A percentile compares a stretch with the other conserved stretches of the same genome.
Conservation (phyloP, 2,329 filamentous ascomycete genomes). For the Aspergillus sp. region DNA sequence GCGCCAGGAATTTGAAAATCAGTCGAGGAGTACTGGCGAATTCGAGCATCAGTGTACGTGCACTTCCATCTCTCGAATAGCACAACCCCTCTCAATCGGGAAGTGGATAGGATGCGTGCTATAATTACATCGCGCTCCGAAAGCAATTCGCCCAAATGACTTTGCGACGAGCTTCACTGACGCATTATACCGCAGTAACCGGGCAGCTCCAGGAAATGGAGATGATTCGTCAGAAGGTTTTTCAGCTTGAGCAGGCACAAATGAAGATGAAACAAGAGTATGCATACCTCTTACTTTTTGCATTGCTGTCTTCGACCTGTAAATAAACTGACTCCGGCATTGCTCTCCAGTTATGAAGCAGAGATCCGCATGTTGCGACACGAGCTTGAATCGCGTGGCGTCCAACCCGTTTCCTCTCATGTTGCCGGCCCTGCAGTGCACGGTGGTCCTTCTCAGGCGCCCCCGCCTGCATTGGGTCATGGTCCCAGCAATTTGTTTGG, state of each 20-base stretch:
- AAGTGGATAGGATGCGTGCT: background rate
- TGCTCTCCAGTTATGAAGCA: constrained; percentile 75
- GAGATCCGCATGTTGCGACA: constrained; percentile 82
- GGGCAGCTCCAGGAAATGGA: constrained; percentile 94
- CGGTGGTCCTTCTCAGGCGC: constrained; percentile 77
- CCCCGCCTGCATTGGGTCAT: constrained; percentile 81
- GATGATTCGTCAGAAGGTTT: constrained; percentile 89
- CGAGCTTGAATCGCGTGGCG: constrained; percentile 75
- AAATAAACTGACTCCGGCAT: background rate
- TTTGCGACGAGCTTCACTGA: constrained; percentile 8
- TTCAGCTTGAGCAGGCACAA: constrained; percentile 86
- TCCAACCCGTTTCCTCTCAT: constrained; percentile 64
- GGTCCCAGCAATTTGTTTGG: constrained; percentile 89
- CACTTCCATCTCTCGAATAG: background rate
- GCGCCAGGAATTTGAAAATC: constrained; percentile 84
- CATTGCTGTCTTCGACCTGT: background rate
- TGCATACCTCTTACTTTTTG: constrained; percentile 32
- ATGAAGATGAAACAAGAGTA: constrained; percentile 89
- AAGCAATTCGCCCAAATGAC: background rate
- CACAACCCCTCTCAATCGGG: background rate
- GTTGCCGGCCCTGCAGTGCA: constrained; percentile 73
- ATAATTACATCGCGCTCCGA: background rate
- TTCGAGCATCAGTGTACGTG: constrained; percentile 92
- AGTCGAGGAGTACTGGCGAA: constrained; percentile 76
- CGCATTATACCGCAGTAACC: constrained; percentile 61